Conservation (phyloP, 495 filamentous ascomycete genomes). For the Talaromyces borbonicus region DNA sequence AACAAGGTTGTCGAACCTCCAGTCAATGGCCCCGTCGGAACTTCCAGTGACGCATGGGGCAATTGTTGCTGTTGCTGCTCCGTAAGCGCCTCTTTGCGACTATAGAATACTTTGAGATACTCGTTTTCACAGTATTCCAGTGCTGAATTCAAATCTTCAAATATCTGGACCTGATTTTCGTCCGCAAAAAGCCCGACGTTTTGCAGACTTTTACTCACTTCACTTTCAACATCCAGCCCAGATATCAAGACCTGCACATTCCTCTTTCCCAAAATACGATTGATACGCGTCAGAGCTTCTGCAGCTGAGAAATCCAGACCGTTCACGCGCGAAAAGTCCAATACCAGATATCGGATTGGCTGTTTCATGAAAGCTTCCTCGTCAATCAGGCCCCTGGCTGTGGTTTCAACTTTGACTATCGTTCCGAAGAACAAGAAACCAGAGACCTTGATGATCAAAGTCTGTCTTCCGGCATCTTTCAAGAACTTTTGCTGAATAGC, state of each 20-base stretch:
- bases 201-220: conserved; percentile 65
- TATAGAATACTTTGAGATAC: conserved; percentile 77
- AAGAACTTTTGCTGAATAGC: conserved; percentile 82
- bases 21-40: conserved; percentile 27
- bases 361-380: conserved; percentile 65
- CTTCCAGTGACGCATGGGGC: conserved; percentile 32
- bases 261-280: conserved; percentile 62
- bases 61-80: conserved; percentile 14
- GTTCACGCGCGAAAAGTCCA: conserved; percentile 82
- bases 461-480: conserved; percentile 74
- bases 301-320: conserved; percentile 93
- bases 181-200: conserved; percentile 71
- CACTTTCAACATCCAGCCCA: conserved; percentile 61
- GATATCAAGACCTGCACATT: conserved; percentile 72
- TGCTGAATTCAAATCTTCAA: conserved; percentile 84
- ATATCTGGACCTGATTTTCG: conserved; percentile 59
- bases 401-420: conserved; percentile 85
- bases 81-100: conserved; percentile 30
- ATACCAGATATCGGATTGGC: conserved; percentile 81
- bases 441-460: conserved; percentile 78
- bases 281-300: conserved; percentile 87
- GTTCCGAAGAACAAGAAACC: conserved; percentile 96
- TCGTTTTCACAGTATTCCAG: conserved; percentile 94
- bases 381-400: conserved; percentile 68
- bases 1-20: conserved; percentile 12